Conservation (phyloP, 805 yeast species). For the Metschnikowia chrysomelidarum region DNA sequence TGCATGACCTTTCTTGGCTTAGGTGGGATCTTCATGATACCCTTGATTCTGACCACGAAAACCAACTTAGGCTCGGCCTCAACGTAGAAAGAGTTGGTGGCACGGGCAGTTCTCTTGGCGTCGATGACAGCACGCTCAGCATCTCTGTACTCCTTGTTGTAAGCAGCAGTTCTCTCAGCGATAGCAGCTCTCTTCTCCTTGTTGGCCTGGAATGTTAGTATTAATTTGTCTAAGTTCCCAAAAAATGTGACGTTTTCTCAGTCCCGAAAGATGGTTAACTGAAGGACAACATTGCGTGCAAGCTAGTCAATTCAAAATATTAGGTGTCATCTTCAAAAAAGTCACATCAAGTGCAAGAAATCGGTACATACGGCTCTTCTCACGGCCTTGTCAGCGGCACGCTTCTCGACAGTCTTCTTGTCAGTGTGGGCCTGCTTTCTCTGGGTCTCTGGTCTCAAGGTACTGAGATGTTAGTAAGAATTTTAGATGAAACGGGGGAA, state of each 20-base stretch:
- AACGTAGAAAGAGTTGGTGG: conserved; percentile 90
- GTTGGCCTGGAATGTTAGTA: conserved; percentile 31
- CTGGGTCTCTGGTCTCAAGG: conserved; percentile 80
- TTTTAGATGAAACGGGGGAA: background rate
- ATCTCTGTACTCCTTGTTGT: conserved; percentile 90
- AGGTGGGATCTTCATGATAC: conserved; percentile 98
- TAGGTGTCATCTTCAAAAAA: conserved; percentile 51
- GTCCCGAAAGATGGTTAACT: conserved; percentile 88
- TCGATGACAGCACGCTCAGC: conserved; percentile 84
- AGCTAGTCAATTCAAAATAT: conserved; percentile 58
- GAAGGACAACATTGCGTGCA: conserved; percentile 65
- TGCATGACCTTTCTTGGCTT: conserved; percentile 99
- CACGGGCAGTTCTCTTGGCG: conserved; percentile 93
- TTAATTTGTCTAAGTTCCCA: background rate
- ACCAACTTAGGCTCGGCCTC: conserved; percentile 93
- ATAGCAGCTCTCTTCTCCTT: conserved; percentile 62
- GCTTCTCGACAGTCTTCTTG: conserved; percentile 72
- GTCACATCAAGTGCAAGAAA: conserved; percentile 4
- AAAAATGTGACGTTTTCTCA: conserved; percentile 38
- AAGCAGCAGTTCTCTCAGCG: conserved; percentile 94
- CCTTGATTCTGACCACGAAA: conserved; percentile 97
- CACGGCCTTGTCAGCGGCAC: conserved; percentile 76
- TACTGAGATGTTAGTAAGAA: conserved; percentile 25
- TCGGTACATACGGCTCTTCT: conserved; percentile 73
- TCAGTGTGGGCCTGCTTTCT: conserved; percentile 78